Evolutionary conservation across 31 red algal genomes (phyloP), one percentile per base, ranked within the genome.

Genomic region (Endocladia muricata): DNA sequence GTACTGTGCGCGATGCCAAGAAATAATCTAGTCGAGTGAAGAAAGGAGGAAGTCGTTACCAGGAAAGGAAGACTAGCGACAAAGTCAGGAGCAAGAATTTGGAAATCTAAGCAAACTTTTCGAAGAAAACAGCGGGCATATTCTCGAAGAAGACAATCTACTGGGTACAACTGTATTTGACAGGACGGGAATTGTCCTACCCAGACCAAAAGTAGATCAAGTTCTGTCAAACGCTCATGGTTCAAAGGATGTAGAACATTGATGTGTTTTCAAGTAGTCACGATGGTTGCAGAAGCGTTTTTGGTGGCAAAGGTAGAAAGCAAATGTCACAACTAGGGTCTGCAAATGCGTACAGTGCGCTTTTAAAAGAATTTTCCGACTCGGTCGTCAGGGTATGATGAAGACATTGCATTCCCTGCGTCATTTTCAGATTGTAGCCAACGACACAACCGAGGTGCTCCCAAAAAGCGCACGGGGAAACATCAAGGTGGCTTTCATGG

Each of bases 251-350:
- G 11, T 7, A 8, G 66, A 0, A 21, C 66, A 70, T 25, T 70
- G 43, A 13, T 13, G 66, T 8, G 17, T 43, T 9, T 8, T 11
- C 17, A 11, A 0, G 15, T 47, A 25, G 17, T 19, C 15, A 0
- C 13, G 43, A 19, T 47, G 38, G 26, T n/a, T 70, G 17, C 13
- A 13, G 15, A 36, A 25, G 66, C 22, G 33, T 8, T 70, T 47
- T 44, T 70, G 66, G 66, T 70, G 66, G 66, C 11, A 42, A 9
- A 36, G 0, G 11, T 43, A 17, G 66, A 44, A 70, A 25, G 31
- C 11, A 25, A 25, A 44, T 43, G 66, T 25, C 17, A 11, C 13
- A 42, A 25, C 11, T 9, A 17, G 26, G 11, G 35, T 70, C 15
- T 13, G 17, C 32, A 13, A 70, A 36, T 70, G 0, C 0, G 35